Base-by-base conservation (phyloP, 2,329 filamentous ascomycete species). In the Arachnomyces sp. region DNA sequence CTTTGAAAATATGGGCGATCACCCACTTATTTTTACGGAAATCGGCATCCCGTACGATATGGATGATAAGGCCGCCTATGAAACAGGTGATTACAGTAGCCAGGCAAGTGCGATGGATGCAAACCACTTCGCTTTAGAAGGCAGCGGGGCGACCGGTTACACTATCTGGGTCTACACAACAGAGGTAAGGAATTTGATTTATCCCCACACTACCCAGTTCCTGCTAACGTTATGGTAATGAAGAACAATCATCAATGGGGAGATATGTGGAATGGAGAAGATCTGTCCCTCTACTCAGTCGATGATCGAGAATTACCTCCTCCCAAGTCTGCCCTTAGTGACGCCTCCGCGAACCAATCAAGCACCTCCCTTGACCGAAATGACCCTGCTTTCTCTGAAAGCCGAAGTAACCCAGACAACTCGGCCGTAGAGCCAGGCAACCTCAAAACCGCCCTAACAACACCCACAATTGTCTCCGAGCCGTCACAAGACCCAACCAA, bases 1-100 rank as follows among this genome's bases (percentile, higher is more conserved):
- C 1, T 66, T 84, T n/a, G 83, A 94, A 40, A 80, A 87, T 44
- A 86, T 88, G 71, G 92, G 92, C 14, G 79, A 84, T 15, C 89
- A 93, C 52, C 92, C 92, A 0, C 87, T 88, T 52, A 66, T 98
- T 3, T 79, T 95, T 61, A 93, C 87, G 1, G 92, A 98, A 59
- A 96, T 96, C 54, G 92, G 92, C 6, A 95, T 98, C 43, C 92
- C 92, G 0, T 98, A 95, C 58, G 92, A 98, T 58, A 96, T 98
- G 93, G 90, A 98, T 56, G 82, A 95, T 50, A 89, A 95, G 63
- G 74, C 92, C 55, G 92, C 92, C 1, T 98, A 98, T 66, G 86
- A 87, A 64, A 95, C 87, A 4, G 92, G 93, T 6, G 86, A 98
- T 61, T 98, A 95, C 63, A 83, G 84, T 33, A 95, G 86, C 53